Percentiles rank a stretch among this genome's conserved stretches.
phyloP scores from a whole-genome alignment of 129 eudicot species.

The Chrysanthemum seticuspe region DNA sequence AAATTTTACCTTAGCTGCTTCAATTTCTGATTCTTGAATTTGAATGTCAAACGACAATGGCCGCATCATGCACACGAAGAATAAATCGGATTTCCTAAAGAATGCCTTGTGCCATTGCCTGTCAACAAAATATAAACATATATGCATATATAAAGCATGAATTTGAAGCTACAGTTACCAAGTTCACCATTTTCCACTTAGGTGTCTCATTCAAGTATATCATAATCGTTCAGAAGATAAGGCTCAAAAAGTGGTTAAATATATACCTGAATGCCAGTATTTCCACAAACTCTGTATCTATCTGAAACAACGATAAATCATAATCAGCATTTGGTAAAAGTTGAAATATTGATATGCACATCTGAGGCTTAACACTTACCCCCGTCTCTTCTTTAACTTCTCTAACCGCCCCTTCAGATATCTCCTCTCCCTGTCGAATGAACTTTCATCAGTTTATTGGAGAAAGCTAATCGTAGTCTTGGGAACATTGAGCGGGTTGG shows the following conservation, averaged over 20 bases:
- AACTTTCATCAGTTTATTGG: slow-evolving; percentile 21
- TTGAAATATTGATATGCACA: slow-evolving; percentile 15
- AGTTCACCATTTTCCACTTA: no score
- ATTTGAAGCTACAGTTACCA: neutral
- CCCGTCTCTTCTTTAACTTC: slow-evolving; percentile 97
- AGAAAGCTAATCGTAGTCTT: neutral
- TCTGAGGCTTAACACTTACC: slow-evolving; percentile 43
- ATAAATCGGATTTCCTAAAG: slow-evolving; percentile 67
- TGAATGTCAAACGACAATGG: slow-evolving; percentile 61
- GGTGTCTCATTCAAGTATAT: neutral
- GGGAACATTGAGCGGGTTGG: neutral
- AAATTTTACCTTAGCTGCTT: slow-evolving; percentile 59
- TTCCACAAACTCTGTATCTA: slow-evolving; percentile 73
- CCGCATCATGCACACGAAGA: slow-evolving; percentile 67
- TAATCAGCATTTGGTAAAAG: neutral
- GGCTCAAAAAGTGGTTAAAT: neutral
- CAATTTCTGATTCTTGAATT: slow-evolving; percentile 69
- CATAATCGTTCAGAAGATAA: neutral
- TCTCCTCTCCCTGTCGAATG: slow-evolving; percentile 71
- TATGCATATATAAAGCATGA: slow-evolving; percentile 8
- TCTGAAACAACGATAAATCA: slow-evolving; percentile 39
- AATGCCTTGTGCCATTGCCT: slow-evolving; percentile 62
- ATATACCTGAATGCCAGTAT: slow-evolving; percentile 73
- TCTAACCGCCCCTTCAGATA: slow-evolving; percentile 54
- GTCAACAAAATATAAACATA: slow-evolving; percentile 12